Base-by-base conservation (phyloP, 1,139 yeast species). In the Kodamaea sp. region DNA sequence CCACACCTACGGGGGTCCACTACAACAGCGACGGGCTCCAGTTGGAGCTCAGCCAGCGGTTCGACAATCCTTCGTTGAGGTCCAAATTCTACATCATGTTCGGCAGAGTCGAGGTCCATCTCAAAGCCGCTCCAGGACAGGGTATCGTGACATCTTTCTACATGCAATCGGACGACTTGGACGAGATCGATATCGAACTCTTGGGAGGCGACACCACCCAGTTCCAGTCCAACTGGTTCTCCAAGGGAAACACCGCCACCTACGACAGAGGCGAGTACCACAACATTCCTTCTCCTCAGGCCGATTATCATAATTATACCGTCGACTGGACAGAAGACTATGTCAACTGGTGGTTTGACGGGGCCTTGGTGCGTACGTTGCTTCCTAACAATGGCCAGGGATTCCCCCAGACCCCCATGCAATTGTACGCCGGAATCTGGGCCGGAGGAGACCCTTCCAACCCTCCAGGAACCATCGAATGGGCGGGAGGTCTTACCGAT, bases 141-240 rank as follows among this genome's bases (percentile, higher is more conserved):
- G 96, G 96, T 39, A 71, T 88, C 28, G 77, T 88, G 16, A 84
- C 95, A 0, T 80, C 92, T 3, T 80, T 88, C 50, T 87, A 81
- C 47, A 66, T 88, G 41, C 95, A 87, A 57, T 80, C 89, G 47
- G 96, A 88, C 55, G 95, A 83, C 52, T 65, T 83, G 46, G 96
- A 88, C 61, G 96, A 88, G 62, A 79, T 88, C 32, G 96, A 88
- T 61, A 58, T 86, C 38, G 96, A 88, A 59, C 82, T 92, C 78
- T 68, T 84, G 35, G 96, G 96, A 20, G 78, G 83, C 35, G 92
- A 86, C 53, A 66, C 66, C 22, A 68, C 76, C 26, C 78, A 83
- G 54, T 80, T 85, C 52, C 96, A 88, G 61, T 71, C 92, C 27
- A 88, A 89, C 59, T 89, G 65, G 59, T 89, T 87, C 63, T 76